Conservation (phyloP, 208 protist genomes). For the Porcisia hertigi region DNA sequence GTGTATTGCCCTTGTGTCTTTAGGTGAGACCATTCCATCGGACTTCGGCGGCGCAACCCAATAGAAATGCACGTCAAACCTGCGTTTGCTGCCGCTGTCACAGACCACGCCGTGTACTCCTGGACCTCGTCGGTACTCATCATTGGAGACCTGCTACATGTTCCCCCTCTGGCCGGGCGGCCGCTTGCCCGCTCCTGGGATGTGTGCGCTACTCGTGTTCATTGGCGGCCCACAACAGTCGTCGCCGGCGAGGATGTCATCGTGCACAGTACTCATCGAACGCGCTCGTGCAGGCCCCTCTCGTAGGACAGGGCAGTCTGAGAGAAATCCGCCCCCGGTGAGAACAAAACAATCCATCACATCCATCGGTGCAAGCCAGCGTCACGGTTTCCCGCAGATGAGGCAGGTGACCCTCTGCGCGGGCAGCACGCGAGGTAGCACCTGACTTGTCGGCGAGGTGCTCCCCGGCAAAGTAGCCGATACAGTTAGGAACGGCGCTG, state of each 20-base stretch:
- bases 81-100: conserved; percentile 43
- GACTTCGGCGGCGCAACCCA: conserved; percentile 38
- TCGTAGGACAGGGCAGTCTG: conserved; percentile 54
- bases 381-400: conserved; percentile 23
- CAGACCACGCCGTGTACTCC: conserved; percentile 54
- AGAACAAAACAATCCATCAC: conserved; percentile 47
- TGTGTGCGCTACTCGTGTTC: background rate
- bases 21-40: conserved; percentile 10
- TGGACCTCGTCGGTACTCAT: background rate
- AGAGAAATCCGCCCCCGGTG: conserved; percentile 57
- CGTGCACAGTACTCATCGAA: conserved; percentile 27
- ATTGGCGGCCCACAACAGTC: conserved; percentile 18
- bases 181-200: background rate
- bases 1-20: too few relatives aligned
- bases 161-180: background rate
- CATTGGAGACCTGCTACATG: background rate
- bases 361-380: conserved; percentile 35
- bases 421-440: conserved; percentile 2
- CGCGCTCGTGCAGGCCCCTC: conserved; percentile 34
- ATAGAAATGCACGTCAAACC: conserved; percentile 52
- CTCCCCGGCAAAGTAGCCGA: conserved; percentile 9
- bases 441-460: conserved; percentile 17
- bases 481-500: conserved; percentile 38
- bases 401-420: conserved; percentile 16
- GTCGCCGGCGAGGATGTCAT: conserved; percentile 17